Conservation (phyloP, 805 yeast genomes). For the Citeromyces matritensis region DNA sequence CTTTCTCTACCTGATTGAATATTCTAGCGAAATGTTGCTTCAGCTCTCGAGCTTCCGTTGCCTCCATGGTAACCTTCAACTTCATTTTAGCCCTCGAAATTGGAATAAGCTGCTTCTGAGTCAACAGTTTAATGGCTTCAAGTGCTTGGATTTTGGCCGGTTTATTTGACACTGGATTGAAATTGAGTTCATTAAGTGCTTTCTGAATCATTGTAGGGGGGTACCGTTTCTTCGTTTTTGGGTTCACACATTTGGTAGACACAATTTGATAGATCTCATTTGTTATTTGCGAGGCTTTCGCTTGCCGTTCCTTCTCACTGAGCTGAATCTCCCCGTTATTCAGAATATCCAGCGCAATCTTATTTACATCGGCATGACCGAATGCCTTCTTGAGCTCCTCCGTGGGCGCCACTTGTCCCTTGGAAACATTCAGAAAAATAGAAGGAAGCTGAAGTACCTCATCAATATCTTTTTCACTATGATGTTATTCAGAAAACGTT, state of each 20-base stretch:
- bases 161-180: constrained; percentile 51
- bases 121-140: constrained; percentile 73
- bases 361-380: constrained; percentile 61
- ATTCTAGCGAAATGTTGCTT: constrained; percentile 8
- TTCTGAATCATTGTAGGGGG: constrained; percentile 93
- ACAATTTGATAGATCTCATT: constrained; percentile 75
- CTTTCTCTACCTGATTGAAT: constrained; percentile 17
- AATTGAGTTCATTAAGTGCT: constrained; percentile 62
- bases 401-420: constrained; percentile 83
- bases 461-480: constrained; percentile 73
- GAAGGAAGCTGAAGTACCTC: constrained; percentile 95
- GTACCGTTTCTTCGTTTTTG: constrained; percentile 76
- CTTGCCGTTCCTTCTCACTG: constrained; percentile 83
- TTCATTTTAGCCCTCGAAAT: constrained; percentile 93
- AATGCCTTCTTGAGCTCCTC: constrained; percentile 68
- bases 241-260: constrained; percentile 85
- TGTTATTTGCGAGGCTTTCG: constrained; percentile 54
- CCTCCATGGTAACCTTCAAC: constrained; percentile 44
- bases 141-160: constrained; percentile 75
- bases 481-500: not conserved
- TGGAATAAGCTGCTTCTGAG: constrained; percentile 73
- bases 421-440: constrained; percentile 83
- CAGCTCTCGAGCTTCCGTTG: constrained; percentile 30
- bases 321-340: constrained; percentile 89
- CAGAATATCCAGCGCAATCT: constrained; percentile 67